phyloP scores from a whole-genome alignment of 1,284 basidiomycete species.

The Ustilago vetiveriae region DNA sequence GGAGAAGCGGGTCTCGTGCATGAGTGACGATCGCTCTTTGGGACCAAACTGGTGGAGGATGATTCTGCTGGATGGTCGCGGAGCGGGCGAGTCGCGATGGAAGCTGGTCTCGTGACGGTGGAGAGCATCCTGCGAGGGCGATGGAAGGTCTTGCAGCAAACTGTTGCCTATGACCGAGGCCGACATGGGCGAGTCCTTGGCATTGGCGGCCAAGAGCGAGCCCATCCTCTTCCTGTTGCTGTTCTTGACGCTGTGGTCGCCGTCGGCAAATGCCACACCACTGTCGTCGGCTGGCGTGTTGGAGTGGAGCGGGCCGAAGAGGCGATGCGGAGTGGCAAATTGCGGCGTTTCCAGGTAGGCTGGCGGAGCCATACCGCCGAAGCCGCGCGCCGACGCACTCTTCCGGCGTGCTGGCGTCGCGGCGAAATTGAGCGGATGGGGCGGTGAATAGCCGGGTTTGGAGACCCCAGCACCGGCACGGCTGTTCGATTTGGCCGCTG shows the following conservation, averaged over 20 bases:
- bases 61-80: constrained; percentile 14
- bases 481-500: constrained; percentile 20
- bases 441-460: constrained; percentile 3
- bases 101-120: constrained; percentile 36
- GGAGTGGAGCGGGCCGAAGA: constrained; percentile 26
- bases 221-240: constrained; percentile 27
- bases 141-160: constrained; percentile 31
- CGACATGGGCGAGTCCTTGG: constrained; percentile 15
- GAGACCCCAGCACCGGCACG: not conserved
- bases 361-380: constrained; percentile 6
- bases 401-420: constrained; percentile 31
- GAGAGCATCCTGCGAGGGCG: constrained; percentile 32
- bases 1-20: constrained; percentile 44
- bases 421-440: constrained; percentile 7
- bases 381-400: constrained; percentile 4
- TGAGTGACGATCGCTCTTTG: constrained; percentile 49
- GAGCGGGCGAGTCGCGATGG: constrained; percentile 37
- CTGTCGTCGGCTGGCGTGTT: constrained; percentile 44
- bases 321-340: constrained; percentile 24
- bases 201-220: constrained; percentile 5
- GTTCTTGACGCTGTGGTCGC: constrained; percentile 26
- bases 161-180: constrained; percentile 2
- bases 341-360: constrained; percentile 21
- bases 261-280: constrained; percentile 47
- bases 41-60: constrained; percentile 42